Percentiles rank a stretch among this genome's conserved stretches.
phyloP scores from a whole-genome alignment of 192 early-diverging fungal species.

The Podila clonocystis region DNA sequence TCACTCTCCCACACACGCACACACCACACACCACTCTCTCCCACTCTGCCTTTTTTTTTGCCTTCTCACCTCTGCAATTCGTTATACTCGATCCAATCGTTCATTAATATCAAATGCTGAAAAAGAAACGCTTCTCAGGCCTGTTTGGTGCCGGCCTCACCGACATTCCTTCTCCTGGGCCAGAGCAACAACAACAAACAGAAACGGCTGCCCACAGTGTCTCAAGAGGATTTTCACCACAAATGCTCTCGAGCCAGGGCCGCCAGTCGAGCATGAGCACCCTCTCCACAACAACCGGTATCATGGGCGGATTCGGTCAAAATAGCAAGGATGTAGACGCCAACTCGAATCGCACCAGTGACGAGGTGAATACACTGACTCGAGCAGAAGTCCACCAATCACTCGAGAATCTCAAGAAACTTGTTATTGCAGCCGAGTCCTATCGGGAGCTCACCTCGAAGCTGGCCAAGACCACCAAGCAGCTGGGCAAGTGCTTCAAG shows the following conservation, averaged over 20 bases:
- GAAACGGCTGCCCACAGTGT: not conserved
- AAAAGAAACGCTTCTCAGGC: slow-evolving; percentile 46
- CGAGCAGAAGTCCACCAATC: slow-evolving; percentile 44
- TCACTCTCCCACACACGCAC: no score
- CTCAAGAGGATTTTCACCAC: slow-evolving; percentile 3
- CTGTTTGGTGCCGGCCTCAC: slow-evolving; percentile 37
- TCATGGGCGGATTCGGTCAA: not conserved
- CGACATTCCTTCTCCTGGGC: slow-evolving; percentile 37
- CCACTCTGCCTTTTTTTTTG: slow-evolving; percentile 1
- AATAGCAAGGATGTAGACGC: not conserved
- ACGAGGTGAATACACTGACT: slow-evolving; percentile 7
- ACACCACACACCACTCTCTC: not conserved
- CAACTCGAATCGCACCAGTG: not conserved
- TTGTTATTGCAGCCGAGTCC: slow-evolving; percentile 51
- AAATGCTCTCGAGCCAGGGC: slow-evolving; percentile 29
- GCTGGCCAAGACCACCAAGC: slow-evolving; percentile 50
- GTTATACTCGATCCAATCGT: not conserved
- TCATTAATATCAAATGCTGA: slow-evolving; percentile 14
- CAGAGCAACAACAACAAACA: slow-evolving; percentile 11
- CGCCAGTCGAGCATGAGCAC: slow-evolving; percentile 27
- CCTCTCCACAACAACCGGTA: slow-evolving; percentile 7
- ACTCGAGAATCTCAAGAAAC: slow-evolving; percentile 41
- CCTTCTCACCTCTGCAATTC: not conserved
- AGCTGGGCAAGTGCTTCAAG: slow-evolving; percentile 48
- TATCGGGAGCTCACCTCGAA: slow-evolving; percentile 50